Evolutionary conservation across 2,329 filamentous ascomycete genomes (phyloP).

Genomic region (Neonectria magnoliae): DNA sequence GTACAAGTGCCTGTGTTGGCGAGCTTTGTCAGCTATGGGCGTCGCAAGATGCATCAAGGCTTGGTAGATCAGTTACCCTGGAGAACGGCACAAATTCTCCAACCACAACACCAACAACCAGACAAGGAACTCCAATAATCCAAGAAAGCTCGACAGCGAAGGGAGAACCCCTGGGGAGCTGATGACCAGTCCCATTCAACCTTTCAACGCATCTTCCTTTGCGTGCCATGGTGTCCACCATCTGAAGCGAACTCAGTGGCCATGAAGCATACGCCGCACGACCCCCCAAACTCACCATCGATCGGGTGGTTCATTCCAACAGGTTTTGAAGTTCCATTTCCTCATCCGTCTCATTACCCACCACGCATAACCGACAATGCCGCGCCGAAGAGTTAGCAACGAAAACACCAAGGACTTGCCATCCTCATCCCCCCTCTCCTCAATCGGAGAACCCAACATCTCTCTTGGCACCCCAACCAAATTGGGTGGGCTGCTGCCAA

Average conservation of each 20-base stretch:
- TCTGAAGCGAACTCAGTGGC: not conserved
- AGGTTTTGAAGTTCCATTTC: no score
- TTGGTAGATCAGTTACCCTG: not conserved
- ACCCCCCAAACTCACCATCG: no score
- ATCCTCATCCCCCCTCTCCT: conserved; percentile 31
- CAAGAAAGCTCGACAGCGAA: not conserved
- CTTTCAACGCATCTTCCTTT: not conserved
- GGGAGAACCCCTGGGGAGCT: not conserved
- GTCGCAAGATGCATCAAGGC: not conserved
- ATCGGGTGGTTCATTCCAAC: not conserved
- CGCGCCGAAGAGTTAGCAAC: not conserved
- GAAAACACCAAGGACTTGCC: not conserved
- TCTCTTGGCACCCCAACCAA: conserved; percentile 6
- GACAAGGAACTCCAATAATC: not conserved
- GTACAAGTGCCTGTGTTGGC: not conserved
- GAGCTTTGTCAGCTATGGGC: not conserved
- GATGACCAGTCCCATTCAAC: not conserved
- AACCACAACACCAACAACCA: not conserved
- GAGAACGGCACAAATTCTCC: not conserved
- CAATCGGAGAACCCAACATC: conserved; percentile 12
- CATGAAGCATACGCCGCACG: not conserved
- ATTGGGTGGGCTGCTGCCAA: not conserved
- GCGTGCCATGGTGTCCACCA: not conserved
- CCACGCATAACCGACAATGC: not conserved
- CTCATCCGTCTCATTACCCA: no score